These are phyloP conservation scores for Tanacetum coccineum DNA, from an alignment of 129 eudicot species.

Conservation along the genomic window DNA sequence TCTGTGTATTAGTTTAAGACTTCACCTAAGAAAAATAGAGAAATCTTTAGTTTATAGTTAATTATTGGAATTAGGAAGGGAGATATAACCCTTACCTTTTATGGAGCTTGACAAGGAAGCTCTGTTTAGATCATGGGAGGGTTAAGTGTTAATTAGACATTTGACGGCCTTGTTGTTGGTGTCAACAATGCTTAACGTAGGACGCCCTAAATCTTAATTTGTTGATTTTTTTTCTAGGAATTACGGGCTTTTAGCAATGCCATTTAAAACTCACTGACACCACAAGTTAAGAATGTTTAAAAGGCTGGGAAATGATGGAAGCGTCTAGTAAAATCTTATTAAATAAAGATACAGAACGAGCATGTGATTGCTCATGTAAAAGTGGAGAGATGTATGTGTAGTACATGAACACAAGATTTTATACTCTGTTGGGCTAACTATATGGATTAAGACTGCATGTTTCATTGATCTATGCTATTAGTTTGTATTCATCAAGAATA, in stretches of 20 bases:
- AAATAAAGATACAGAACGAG: not conserved
- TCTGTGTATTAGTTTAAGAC: conserved; percentile 5
- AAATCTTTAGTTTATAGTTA: not conserved
- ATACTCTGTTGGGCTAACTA: not conserved
- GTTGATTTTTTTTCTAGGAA: not conserved
- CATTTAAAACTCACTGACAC: not conserved
- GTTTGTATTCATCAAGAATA: not conserved
- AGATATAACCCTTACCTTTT: not conserved
- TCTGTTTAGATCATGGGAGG: not conserved
- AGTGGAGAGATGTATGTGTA: not conserved
- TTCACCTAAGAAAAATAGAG: not conserved
- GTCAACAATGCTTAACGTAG: not conserved
- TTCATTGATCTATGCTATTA: not conserved
- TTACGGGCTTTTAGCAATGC: not conserved
- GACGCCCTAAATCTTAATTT: not conserved
- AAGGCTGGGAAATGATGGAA: not conserved
- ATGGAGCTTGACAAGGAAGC: conserved; percentile 4
- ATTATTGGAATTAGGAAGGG: conserved; percentile 7
- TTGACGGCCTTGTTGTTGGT: not conserved
- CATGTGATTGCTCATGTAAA: not conserved
- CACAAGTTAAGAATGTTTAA: not conserved
- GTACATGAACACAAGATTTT: not conserved
- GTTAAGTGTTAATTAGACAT: not conserved
- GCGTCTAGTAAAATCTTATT: not conserved
- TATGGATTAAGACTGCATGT: not conserved